Evolutionary conservation across 345 rosid genomes (phyloP).

Genomic region (Hibiscus mutabilis): DNA sequence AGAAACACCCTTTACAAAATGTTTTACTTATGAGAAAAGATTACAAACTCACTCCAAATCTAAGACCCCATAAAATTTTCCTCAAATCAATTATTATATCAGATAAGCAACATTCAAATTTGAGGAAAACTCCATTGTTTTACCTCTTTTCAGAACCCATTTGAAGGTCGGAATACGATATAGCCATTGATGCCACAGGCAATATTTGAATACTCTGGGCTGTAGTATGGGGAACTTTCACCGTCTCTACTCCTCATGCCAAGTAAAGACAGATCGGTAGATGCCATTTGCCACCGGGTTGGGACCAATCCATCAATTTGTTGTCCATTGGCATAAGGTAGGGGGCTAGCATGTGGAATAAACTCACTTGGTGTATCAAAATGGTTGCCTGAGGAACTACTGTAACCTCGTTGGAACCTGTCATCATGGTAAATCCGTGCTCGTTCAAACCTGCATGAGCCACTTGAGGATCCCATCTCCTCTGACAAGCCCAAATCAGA

Average conservation of each 20-base stretch:
- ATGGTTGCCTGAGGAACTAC: neutral
- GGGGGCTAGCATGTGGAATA: neutral
- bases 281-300: neutral
- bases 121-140: neutral
- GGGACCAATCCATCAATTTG: neutral
- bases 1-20: neutral
- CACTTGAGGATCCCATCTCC: neutral
- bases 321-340: neutral
- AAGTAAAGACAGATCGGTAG: neutral
- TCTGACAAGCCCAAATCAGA: neutral
- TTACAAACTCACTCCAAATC: neutral
- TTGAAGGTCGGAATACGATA: neutral
- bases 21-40: neutral
- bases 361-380: neutral
- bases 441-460: neutral
- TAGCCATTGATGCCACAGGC: neutral
- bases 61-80: neutral
- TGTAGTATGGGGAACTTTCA: neutral
- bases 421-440: neutral
- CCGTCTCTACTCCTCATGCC: neutral
- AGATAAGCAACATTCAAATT: neutral
- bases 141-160: neutral
- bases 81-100: neutral
- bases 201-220: neutral
- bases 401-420: neutral